Conservation (phyloP, 768 basidiomycete species). For the Russula lepida region DNA sequence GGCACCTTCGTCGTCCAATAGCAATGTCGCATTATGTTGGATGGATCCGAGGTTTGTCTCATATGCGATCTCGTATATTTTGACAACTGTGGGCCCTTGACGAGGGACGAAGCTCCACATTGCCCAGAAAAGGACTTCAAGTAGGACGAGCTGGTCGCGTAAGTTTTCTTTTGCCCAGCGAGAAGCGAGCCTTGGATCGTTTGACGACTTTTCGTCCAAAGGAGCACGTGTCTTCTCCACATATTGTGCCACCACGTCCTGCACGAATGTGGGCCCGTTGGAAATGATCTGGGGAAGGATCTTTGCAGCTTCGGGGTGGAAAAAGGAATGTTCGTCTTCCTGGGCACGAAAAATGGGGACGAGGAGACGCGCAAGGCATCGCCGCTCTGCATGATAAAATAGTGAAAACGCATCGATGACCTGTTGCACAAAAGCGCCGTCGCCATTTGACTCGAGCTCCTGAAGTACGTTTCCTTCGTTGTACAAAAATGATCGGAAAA, state of each 20-base stretch:
- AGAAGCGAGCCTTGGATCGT: constrained; percentile 51
- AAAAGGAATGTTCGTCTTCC: constrained; percentile 45
- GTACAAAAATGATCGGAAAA: constrained; percentile 71
- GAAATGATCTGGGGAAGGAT: constrained; percentile 53
- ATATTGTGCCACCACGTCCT: constrained; percentile 54
- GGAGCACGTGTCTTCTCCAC: constrained; percentile 41
- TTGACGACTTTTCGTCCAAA: constrained; percentile 38
- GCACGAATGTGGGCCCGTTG: constrained; percentile 55
- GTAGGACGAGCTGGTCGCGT: constrained; percentile 68
- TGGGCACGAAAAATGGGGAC: constrained; percentile 69
- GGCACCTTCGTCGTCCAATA: constrained; percentile 67
- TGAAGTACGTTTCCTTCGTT: constrained; percentile 45
- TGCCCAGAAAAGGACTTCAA: constrained; percentile 85
- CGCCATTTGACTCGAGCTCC: constrained; percentile 32
- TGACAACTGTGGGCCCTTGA: constrained; percentile 51
- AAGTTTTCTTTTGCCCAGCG: constrained; percentile 66
- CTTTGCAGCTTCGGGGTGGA: constrained; percentile 46
- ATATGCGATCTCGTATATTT: constrained; percentile 59
- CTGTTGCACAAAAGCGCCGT: constrained; percentile 42
- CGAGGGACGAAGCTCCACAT: constrained; percentile 73
- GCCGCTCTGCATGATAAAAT: constrained; percentile 76
- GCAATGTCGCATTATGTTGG: constrained; percentile 54
- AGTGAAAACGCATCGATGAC: constrained; percentile 64
- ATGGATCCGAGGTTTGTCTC: constrained; percentile 51
- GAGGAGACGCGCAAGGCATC: constrained; percentile 59